These are phyloP conservation scores for Saccharomycopsis microspora DNA, from an alignment of 805 yeast species.

Conservation along the genomic window DNA sequence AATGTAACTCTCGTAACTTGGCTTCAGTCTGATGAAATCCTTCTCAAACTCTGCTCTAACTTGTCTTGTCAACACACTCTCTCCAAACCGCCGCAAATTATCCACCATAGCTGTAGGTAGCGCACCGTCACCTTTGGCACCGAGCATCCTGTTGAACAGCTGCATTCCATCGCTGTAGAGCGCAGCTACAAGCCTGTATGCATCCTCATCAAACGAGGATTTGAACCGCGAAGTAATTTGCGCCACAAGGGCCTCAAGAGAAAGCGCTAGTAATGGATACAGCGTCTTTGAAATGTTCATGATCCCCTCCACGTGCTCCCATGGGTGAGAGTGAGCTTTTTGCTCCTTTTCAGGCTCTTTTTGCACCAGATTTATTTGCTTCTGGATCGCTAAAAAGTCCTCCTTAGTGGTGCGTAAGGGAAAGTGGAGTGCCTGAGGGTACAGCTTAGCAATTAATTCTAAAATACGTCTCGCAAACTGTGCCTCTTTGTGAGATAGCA, in stretches of 20 bases:
- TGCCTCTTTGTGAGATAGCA: conserved; percentile 87
- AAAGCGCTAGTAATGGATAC: conserved; percentile 83
- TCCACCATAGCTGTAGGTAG: conserved; percentile 88
- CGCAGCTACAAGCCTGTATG: conserved; percentile 87
- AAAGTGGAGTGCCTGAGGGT: conserved; percentile 96
- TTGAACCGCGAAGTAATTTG: conserved; percentile 92
- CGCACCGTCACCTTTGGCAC: conserved; percentile 79
- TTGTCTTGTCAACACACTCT: conserved; percentile 81
- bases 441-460: conserved; percentile 87
- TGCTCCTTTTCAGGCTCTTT: background rate
- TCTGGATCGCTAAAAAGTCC: conserved; percentile 78
- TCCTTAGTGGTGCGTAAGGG: conserved; percentile 92
- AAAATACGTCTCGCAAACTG: conserved; percentile 77
- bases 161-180: conserved; percentile 88
- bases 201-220: conserved; percentile 90
- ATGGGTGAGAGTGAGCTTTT: conserved; percentile 55
- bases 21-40: conserved; percentile 80
- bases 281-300: conserved; percentile 95
- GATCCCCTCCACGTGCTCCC: conserved; percentile 88
- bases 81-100: conserved; percentile 81
- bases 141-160: conserved; percentile 73
- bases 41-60: conserved; percentile 82
- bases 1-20: conserved; percentile 81
- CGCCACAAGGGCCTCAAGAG: conserved; percentile 89
- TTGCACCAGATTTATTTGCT: conserved; percentile 39